Percentiles rank a stretch among this genome's conserved stretches.
phyloP scores from a whole-genome alignment of 441 rosid genomes.

The Pelargonium myrrhifolium region DNA sequence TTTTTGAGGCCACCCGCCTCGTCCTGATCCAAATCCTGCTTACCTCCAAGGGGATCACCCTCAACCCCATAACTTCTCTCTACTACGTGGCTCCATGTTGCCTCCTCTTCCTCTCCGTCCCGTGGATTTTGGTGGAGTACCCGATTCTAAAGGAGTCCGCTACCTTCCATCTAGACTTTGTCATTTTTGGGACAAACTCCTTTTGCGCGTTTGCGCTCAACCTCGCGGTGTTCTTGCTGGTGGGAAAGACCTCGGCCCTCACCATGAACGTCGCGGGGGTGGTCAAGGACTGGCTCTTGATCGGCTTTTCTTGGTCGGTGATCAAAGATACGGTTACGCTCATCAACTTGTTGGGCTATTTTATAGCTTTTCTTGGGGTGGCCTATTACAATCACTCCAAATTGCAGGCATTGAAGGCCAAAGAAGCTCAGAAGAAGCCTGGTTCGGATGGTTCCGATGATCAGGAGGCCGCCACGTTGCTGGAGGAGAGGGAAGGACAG shows the following conservation, averaged over 20 bases:
- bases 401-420: constrained; percentile 23
- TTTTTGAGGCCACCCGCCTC: constrained; percentile 83
- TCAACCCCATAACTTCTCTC: constrained; percentile 77
- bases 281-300: constrained; percentile 91
- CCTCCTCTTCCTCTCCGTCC: constrained; percentile 61
- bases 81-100: constrained; percentile 95
- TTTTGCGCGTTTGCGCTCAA: constrained; percentile 85
- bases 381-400: constrained; percentile 24
- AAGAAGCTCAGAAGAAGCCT: constrained; percentile 78
- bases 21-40: constrained; percentile 91
- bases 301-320: constrained; percentile 92
- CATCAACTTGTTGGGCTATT: constrained; percentile 38
- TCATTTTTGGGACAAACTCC: constrained; percentile 78
- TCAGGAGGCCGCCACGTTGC: constrained; percentile 71
- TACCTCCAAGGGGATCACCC: constrained; percentile 69
- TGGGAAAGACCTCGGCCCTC: constrained; percentile 89
- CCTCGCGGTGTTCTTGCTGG: constrained; percentile 86
- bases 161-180: constrained; percentile 77
- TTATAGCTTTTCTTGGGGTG: constrained; percentile 23
- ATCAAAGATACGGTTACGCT: constrained; percentile 93
- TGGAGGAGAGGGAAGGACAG: constrained; percentile 84
- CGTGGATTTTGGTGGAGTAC: constrained; percentile 82
- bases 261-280: constrained; percentile 99
- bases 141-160: constrained; percentile 64
- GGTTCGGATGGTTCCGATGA: constrained; percentile 32